These are phyloP conservation scores for Microcera coccophila DNA, from an alignment of 2,329 filamentous ascomycete species.

Conservation along the genomic window DNA sequence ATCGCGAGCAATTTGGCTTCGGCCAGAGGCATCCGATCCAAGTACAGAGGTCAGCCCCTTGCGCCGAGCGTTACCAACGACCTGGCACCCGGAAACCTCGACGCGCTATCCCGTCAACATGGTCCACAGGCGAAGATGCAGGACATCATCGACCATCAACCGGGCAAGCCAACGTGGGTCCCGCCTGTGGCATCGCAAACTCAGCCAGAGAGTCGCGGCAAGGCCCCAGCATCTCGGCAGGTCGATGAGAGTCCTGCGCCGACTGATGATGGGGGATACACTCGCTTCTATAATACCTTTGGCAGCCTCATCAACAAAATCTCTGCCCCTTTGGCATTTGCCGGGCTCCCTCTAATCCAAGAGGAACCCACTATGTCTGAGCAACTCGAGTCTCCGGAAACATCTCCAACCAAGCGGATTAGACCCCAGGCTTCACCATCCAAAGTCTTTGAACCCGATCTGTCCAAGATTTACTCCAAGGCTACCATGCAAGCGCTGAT, in stretches of 20 bases:
- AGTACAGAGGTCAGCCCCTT: constrained; percentile 62
- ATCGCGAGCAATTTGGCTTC: constrained; percentile 87
- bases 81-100: constrained; percentile 67
- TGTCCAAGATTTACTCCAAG: constrained; percentile 78
- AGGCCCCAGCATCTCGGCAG: constrained; percentile 23
- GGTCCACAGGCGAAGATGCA: constrained; percentile 52
- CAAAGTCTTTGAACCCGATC: constrained; percentile 54
- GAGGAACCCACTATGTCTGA: constrained; percentile 41
- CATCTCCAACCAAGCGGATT: constrained; percentile 36
- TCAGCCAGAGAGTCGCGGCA: constrained; percentile 24
- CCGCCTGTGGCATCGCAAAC: constrained; percentile 36
- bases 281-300: constrained; percentile 88
- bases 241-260: constrained; percentile 22
- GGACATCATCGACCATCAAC: constrained; percentile 50
- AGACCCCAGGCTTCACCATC: constrained; percentile 34
- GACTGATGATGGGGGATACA: constrained; percentile 71
- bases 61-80: constrained; percentile 71
- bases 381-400: constrained; percentile 34
- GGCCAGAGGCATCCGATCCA: constrained; percentile 71
- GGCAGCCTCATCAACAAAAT: constrained; percentile 83
- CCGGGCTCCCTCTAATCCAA: constrained; percentile 73
- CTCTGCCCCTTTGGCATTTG: constrained; percentile 87
- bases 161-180: constrained; percentile 52
- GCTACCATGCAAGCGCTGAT: constrained; percentile 77
- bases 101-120: constrained; percentile 50